phyloP scores from a whole-genome alignment of 2,329 filamentous ascomycete genomes.

The Ambrosiella xylebori region DNA sequence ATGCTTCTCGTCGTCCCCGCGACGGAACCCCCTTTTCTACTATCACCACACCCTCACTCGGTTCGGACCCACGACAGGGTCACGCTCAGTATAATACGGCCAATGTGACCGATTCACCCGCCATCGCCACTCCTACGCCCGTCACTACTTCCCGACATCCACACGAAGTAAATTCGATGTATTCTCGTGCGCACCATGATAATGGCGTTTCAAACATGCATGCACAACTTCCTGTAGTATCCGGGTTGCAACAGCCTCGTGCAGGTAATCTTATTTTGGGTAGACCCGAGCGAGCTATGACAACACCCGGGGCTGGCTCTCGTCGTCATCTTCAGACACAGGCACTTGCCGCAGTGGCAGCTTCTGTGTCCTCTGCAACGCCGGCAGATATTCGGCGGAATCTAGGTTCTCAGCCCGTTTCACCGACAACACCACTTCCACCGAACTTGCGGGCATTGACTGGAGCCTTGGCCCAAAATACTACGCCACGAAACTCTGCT shows the following conservation, averaged over 20 bases:
- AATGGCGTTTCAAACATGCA: conserved; percentile 10
- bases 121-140: background rate
- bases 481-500: conserved; percentile 14
- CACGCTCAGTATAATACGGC: background rate
- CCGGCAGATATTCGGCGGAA: background rate
- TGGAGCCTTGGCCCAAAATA: conserved; percentile 22
- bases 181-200: conserved; percentile 9
- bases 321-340: background rate
- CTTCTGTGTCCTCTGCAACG: background rate
- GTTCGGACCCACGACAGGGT: background rate
- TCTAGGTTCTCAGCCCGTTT: conserved; percentile 9
- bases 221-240: conserved; percentile 7
- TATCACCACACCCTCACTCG: background rate
- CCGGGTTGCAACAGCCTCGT: conserved; percentile 7
- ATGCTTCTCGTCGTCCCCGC: background rate
- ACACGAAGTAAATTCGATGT: background rate
- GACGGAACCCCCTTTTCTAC: background rate
- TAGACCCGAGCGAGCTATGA: conserved; percentile 11
- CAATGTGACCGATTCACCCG: conserved; percentile 1
- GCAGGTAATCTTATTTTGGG: background rate
- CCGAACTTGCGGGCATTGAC: conserved; percentile 18
- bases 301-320: conserved; percentile 7
- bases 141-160: background rate
- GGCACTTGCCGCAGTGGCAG: conserved; percentile 3
- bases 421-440: conserved; percentile 10